Evolutionary conservation across 495 filamentous ascomycete genomes (phyloP), one percentile per base, ranked within the genome.

Genomic region (Rostrohypoxylon terebratum): DNA sequence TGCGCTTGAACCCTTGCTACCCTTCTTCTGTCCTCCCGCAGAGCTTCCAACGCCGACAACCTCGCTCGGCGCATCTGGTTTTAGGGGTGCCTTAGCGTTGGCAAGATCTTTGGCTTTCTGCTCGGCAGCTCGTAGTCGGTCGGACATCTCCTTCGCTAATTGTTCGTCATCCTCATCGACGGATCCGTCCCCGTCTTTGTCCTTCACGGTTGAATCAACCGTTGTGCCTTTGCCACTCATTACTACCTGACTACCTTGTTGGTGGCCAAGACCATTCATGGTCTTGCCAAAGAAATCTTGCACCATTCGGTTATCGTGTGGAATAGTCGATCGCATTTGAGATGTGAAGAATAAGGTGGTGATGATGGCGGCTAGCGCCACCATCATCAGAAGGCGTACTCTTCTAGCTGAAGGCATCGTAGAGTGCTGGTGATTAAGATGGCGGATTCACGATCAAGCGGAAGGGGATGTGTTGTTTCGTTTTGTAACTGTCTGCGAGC

Each of bases 381-480:
- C 77, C 77, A 92, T 81, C 57, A 83, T 82, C 28, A 91, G 77
- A 40, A 89, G 78, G 60, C 88, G 89, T 45, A 92, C 66, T 60
- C 92, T 89, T 64, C 93, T 87, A 73, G 85, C 85, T 0, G 92
- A 92, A 74, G 89, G 88, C 93, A 96, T 94, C 47, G 51, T 83
- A 79, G 71, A 61, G 21, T 28, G 6, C 28, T 28, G 6, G 28
- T 4, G 28, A 50, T 23, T 59, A 20, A 20, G 13, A 23, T 10
- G 25, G 60, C 45, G 18, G 47, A 16, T 6, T 47, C 45, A 21
- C 14, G 9, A 18, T 38, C 8, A 18, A 10, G 2, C 9, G 54
- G 4, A 36, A 31, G 18, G 34, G 10, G 2, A 36, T 50, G 10
- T 59, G 47, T 54, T 42, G 10, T 34, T 48, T 28, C 23, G 57